Conservation (phyloP, 768 basidiomycete genomes). For the Tylopilus sp. region DNA sequence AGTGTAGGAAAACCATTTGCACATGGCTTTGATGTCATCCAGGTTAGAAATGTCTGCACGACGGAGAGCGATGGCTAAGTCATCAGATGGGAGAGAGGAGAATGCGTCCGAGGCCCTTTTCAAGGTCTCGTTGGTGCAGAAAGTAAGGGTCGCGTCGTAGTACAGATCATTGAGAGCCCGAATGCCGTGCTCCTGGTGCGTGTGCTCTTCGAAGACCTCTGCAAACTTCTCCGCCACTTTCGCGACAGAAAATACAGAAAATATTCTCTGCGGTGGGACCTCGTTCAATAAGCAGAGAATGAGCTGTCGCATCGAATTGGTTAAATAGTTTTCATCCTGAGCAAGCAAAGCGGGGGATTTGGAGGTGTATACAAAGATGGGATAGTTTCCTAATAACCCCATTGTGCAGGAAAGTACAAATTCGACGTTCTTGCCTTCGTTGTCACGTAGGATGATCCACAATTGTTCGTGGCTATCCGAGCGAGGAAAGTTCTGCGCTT, state of each 20-base stretch:
- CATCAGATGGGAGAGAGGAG: constrained; percentile 5
- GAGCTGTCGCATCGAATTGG: constrained; percentile 41
- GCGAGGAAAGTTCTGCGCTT: constrained; percentile 14
- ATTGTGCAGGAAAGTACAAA: constrained; percentile 60
- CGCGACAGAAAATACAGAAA: constrained; percentile 62
- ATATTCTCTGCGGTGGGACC: constrained; percentile 45
- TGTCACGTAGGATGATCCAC: constrained; percentile 32
- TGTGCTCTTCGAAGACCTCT: constrained; percentile 40
- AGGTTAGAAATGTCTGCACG: constrained; percentile 33
- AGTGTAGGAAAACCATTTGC: constrained; percentile 52
- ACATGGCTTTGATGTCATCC: constrained; percentile 42
- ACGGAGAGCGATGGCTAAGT: constrained; percentile 28
- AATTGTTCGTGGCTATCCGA: constrained; percentile 11
- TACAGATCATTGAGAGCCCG: constrained; percentile 43
- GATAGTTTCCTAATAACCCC: constrained; percentile 55
- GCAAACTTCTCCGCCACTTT: constrained; percentile 46
- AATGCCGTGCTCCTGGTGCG: constrained; percentile 2
- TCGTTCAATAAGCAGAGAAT: constrained; percentile 36
- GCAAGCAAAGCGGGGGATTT: constrained; percentile 39
- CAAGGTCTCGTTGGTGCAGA: constrained; percentile 48
- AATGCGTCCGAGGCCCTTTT: constrained; percentile 4
- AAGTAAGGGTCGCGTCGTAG: constrained; percentile 58
- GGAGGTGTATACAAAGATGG: constrained; percentile 59
- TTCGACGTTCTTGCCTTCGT: constrained; percentile 8
- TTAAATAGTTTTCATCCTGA: constrained; percentile 19